phyloP scores from a whole-genome alignment of 2,329 filamentous ascomycete species.

The Penicillium psychrosexuale region DNA sequence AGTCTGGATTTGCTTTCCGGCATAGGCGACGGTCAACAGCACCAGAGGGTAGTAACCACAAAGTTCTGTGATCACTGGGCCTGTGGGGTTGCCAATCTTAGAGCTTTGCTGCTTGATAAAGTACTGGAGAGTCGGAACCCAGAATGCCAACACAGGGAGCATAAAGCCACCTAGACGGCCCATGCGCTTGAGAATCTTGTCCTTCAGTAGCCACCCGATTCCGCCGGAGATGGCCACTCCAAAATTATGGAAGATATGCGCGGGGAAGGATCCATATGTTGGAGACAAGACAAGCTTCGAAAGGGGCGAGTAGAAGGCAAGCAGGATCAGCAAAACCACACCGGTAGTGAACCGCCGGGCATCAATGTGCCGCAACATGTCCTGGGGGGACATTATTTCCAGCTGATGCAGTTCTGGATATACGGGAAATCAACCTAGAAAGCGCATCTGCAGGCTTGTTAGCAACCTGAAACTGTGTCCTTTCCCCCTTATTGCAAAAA shows the following conservation, averaged over 20 bases:
- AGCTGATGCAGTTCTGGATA: constrained; percentile 9
- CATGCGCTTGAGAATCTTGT: constrained; percentile 49
- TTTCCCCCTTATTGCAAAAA: neutral
- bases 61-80: constrained; percentile 71
- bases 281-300: constrained; percentile 72
- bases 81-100: constrained; percentile 63
- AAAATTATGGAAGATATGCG: constrained; percentile 67
- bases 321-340: constrained; percentile 37
- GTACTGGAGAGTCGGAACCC: constrained; percentile 70
- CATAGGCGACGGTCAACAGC: constrained; percentile 60
- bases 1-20: constrained; percentile 62
- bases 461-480: constrained; percentile 9
- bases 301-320: constrained; percentile 41
- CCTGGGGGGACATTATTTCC: constrained; percentile 28
- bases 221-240: constrained; percentile 65
- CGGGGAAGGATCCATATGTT: constrained; percentile 81
- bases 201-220: constrained; percentile 67
- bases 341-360: constrained; percentile 26
- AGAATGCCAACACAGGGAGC: constrained; percentile 71
- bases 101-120: constrained; percentile 66
- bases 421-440: constrained; percentile 5
- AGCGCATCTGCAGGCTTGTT: constrained; percentile 7
- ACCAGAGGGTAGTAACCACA: constrained; percentile 70
- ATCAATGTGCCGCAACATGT: constrained; percentile 27
- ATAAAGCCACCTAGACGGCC: constrained; percentile 50